These are phyloP conservation scores for Kuraishia molischiana DNA, from an alignment of 805 yeast genomes.

Conservation along the genomic window DNA sequence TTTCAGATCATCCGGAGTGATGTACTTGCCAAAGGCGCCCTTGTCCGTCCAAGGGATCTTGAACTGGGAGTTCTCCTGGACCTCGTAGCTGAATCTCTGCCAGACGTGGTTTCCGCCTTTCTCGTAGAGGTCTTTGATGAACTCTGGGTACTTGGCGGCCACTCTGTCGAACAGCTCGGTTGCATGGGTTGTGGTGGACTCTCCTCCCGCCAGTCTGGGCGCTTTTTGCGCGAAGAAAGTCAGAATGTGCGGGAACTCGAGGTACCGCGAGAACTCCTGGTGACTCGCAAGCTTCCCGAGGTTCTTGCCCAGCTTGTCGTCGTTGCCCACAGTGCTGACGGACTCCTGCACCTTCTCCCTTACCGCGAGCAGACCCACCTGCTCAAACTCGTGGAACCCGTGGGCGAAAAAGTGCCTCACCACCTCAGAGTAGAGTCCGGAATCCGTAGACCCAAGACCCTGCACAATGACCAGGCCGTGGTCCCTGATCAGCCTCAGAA, in stretches of 20 bases:
- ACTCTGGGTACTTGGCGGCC: constrained; percentile 12
- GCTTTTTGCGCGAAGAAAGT: constrained; percentile 12
- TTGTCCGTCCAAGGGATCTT: constrained; percentile 8
- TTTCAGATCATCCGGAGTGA: constrained; percentile 3
- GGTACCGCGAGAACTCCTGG: constrained; percentile 15
- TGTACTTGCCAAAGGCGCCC: constrained; percentile 7
- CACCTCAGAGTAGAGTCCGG: constrained; percentile 3
- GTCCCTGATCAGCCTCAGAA: neutral
- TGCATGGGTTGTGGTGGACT: constrained; percentile 13
- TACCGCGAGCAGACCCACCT: constrained; percentile 10
- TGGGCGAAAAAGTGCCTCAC: constrained; percentile 5
- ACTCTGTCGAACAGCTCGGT: constrained; percentile 13
- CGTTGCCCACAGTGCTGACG: constrained; percentile 10
- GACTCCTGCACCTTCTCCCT: constrained; percentile 6
- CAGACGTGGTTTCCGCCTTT: constrained; percentile 6
- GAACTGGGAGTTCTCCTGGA: constrained; percentile 4
- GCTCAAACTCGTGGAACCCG: constrained; percentile 7
- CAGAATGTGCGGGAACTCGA: constrained; percentile 12
- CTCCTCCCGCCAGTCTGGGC: constrained; percentile 11
- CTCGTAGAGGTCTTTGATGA: constrained; percentile 8
- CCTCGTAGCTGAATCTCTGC: neutral
- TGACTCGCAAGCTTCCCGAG: constrained; percentile 10
- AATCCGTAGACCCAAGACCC: neutral
- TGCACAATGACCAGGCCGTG: neutral
- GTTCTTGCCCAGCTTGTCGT: constrained; percentile 2